Evolutionary conservation across 371 early-diverging fungal species (phyloP).

Genomic region (Saksenaea vasiformis): DNA sequence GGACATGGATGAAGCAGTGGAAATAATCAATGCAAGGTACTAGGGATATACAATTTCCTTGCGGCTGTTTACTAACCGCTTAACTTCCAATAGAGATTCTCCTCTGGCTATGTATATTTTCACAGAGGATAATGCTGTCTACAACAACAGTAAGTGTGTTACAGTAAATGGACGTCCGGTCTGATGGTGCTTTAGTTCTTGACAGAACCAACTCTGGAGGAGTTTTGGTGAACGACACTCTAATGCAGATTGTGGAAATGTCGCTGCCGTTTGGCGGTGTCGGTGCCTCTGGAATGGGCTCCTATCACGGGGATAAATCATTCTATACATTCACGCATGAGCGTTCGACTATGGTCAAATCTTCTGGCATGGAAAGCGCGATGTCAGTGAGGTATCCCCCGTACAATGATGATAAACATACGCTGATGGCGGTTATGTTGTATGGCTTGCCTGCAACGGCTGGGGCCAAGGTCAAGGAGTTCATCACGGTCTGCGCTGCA

Average conservation of each 20-base stretch:
- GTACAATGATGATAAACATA: constrained; percentile 36
- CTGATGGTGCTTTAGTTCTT: constrained; percentile 23
- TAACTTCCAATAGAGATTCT: constrained; percentile 33
- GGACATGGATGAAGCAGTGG: constrained; percentile 74
- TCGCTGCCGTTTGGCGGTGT: constrained; percentile 86
- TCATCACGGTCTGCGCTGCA: constrained; percentile 4
- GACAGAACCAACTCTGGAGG: constrained; percentile 67
- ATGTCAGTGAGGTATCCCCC: constrained; percentile 55
- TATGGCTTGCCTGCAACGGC: constrained; percentile 16
- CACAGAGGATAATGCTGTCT: constrained; percentile 39
- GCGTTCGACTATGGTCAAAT: constrained; percentile 56
- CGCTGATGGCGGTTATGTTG: constrained; percentile 21
- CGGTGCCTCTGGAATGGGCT: constrained; percentile 71
- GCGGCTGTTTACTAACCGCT: background rate
- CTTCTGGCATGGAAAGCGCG: constrained; percentile 46
- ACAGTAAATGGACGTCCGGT: background rate
- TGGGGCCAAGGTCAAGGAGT: constrained; percentile 7
- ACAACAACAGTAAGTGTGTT: constrained; percentile 32
- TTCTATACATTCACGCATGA: constrained; percentile 77
- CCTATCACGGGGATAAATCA: constrained; percentile 78
- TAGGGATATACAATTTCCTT: constrained; percentile 39
- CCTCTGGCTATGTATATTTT: constrained; percentile 76
- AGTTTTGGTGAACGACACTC: constrained; percentile 71
- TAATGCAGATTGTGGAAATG: constrained; percentile 55
- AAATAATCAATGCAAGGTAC: constrained; percentile 71